These are phyloP conservation scores for Solanum ossicruentum DNA, from an alignment of 257 asterid genomes.

Conservation along the genomic window DNA sequence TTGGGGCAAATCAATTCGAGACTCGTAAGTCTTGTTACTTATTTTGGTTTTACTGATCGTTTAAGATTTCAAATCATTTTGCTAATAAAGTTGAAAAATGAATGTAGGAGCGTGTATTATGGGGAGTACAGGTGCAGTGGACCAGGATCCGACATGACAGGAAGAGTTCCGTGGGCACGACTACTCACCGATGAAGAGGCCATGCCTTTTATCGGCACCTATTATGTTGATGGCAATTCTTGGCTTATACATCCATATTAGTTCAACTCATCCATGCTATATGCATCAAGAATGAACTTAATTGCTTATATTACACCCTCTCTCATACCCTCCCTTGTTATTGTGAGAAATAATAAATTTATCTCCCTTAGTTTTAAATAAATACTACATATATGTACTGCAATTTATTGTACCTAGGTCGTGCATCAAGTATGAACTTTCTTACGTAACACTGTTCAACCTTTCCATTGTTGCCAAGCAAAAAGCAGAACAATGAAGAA, in stretches of 20 bases:
- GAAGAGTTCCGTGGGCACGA: constrained; percentile 37
- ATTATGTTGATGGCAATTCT: constrained; percentile 30
- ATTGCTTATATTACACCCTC: neutral
- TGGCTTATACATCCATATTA: constrained; percentile 27
- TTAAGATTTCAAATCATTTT: neutral
- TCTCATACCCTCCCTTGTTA: neutral
- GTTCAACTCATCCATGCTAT: neutral
- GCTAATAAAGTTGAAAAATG: neutral
- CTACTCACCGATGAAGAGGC: constrained; percentile 36
- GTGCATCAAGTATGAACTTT: neutral
- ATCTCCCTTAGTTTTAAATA: neutral
- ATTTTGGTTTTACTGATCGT: neutral
- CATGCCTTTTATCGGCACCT: constrained; percentile 33
- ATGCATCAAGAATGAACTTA: neutral
- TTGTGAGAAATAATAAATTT: neutral
- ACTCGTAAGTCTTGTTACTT: constrained; percentile 14
- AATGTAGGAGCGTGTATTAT: constrained; percentile 30
- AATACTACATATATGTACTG: neutral
- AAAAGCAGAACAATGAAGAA: neutral
- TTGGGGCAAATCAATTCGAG: constrained; percentile 30
- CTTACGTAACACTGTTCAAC: neutral
- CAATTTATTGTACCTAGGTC: neutral
- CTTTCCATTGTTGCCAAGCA: neutral
- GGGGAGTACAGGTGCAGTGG: constrained; percentile 53
- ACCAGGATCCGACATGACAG: constrained; percentile 30